These are phyloP conservation scores for Arabis hirsuta DNA, from an alignment of 345 rosid species.

Conservation along the genomic window DNA sequence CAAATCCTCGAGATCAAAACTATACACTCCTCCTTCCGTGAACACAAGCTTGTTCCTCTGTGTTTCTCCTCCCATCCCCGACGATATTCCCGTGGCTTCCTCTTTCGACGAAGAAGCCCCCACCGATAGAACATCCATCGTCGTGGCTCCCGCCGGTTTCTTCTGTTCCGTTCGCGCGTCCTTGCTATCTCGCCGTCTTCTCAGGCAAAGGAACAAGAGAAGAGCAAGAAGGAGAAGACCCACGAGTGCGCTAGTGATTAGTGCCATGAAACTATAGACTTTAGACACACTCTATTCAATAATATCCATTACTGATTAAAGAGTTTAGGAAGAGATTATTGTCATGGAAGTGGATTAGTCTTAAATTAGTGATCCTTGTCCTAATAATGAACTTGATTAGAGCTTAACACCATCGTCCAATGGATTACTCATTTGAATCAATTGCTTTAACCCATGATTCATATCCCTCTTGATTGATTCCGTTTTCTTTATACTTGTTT, in stretches of 20 bases:
- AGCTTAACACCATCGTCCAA: no score
- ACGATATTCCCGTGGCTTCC: slow-evolving; percentile 76
- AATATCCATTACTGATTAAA: no score
- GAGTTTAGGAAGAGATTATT: no score
- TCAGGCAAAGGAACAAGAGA: slow-evolving; percentile 57
- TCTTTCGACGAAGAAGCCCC: slow-evolving; percentile 86
- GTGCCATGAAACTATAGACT: no score
- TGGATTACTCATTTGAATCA: no score
- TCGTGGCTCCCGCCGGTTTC: slow-evolving; percentile 46
- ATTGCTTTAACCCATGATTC: no score
- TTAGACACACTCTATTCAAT: no score
- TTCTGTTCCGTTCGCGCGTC: slow-evolving; percentile 43
- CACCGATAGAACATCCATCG: slow-evolving; percentile 35
- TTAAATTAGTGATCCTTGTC: no score
- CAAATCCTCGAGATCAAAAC: slow-evolving; percentile 96
- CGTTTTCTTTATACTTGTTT: no score
- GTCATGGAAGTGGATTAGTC: no score
- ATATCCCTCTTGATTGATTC: no score
- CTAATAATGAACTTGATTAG: no score
- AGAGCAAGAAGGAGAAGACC: slow-evolving; percentile 51
- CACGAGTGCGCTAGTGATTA: slow-evolving; percentile 50
- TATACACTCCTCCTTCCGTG: slow-evolving; percentile 82
- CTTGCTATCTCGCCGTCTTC: slow-evolving; percentile 45
- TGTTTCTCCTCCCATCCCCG: slow-evolving; percentile 69
- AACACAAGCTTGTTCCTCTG: slow-evolving; percentile 92